Evolutionary conservation across 345 rosid species (phyloP).

Genomic region (Bretschneidera sinensis): DNA sequence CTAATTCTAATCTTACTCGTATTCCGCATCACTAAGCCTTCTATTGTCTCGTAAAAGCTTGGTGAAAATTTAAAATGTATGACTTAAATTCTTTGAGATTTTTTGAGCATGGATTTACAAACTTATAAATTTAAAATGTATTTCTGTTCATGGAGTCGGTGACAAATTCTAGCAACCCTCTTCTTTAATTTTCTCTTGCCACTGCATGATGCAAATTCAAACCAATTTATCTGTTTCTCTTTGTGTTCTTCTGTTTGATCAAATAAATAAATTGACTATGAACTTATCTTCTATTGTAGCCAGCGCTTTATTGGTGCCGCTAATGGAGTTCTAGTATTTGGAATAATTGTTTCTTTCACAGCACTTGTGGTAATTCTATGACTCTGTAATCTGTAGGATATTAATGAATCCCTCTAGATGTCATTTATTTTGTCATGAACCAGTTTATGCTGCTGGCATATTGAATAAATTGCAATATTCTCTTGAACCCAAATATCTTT

Average conservation of each 20-base stretch:
- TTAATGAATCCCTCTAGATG: neutral
- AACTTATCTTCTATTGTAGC: conserved; percentile 37
- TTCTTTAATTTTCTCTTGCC: too few species aligned
- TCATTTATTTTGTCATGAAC: neutral
- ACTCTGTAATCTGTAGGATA: neutral
- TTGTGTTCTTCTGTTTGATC: neutral
- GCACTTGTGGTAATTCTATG: conserved; percentile 69
- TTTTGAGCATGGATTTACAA: neutral
- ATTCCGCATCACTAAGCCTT: neutral
- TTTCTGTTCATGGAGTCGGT: too few species aligned
- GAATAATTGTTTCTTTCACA: conserved; percentile 63
- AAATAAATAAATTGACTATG: conserved; percentile 9
- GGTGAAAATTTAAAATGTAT: too few species aligned
- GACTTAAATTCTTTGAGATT: neutral
- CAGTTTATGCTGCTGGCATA: neutral
- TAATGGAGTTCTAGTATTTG: conserved; percentile 72
- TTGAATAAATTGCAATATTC: neutral
- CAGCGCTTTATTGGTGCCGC: conserved; percentile 84
- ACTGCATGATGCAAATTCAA: too few species aligned
- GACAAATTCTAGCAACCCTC: too few species aligned
- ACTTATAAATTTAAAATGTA: too few species aligned
- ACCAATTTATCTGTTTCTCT: too few species aligned
- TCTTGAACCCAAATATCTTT: too few species aligned
- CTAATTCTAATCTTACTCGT: too few species aligned
- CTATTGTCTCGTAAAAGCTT: neutral